A percentile compares a stretch with the other conserved stretches of the same genome.
phyloP scores from a whole-genome alignment of 768 basidiomycete genomes.

The Polyporus arcularius region DNA sequence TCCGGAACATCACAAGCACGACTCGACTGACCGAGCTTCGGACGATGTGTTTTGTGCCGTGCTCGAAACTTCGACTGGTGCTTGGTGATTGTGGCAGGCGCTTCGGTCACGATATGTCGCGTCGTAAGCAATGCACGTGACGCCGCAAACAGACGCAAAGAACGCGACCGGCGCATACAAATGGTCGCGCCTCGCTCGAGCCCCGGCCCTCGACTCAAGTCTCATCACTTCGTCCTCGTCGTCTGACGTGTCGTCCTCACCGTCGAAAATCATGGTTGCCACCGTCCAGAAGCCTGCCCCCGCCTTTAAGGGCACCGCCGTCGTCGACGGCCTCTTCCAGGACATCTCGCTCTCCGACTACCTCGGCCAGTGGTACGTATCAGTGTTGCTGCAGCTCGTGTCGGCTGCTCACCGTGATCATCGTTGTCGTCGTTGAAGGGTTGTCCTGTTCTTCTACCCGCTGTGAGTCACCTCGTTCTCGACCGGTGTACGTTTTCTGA shows the following conservation, averaged over 20 bases:
- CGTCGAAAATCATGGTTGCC: conserved; percentile 25
- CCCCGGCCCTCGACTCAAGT: not conserved
- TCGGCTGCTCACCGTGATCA: conserved; percentile 1
- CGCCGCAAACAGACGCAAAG: not conserved
- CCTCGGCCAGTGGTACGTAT: conserved; percentile 76
- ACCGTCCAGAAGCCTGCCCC: conserved; percentile 83
- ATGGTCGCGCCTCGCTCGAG: not conserved
- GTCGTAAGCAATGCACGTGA: not conserved
- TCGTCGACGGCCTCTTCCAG: conserved; percentile 76
- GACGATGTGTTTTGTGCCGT: too few species aligned
- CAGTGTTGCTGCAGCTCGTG: conserved; percentile 7
- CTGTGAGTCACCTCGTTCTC: conserved; percentile 54
- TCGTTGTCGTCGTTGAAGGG: conserved; percentile 48
- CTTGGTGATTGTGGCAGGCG: not conserved
- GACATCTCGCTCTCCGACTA: conserved; percentile 74
- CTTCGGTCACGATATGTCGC: not conserved
- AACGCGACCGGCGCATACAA: not conserved
- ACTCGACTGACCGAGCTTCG: too few species aligned
- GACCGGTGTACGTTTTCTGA: conserved; percentile 3
- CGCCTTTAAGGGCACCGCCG: conserved; percentile 70
- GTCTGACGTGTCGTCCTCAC: not conserved
- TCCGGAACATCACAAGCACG: too few species aligned
- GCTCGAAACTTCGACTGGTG: too few species aligned
- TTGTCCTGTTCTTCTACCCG: conserved; percentile 94
- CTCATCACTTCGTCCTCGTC: not conserved